Base-by-base conservation (phyloP, 805 yeast genomes). In the Wickerhamomyces ciferrii region DNA sequence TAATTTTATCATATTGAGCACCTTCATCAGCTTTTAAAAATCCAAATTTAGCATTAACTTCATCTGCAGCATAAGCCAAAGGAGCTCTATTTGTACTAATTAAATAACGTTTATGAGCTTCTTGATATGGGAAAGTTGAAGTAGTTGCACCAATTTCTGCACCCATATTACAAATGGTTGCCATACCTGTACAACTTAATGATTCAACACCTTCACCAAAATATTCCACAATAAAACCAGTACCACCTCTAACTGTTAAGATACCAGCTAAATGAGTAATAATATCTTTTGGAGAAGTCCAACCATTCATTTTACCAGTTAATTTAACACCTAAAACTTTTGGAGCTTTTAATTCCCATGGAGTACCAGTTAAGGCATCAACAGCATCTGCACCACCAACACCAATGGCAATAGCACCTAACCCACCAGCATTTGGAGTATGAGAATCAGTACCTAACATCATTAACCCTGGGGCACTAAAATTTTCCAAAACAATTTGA, bases 311-410 rank as follows among this genome's bases (percentile, higher is more conserved):
- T 62, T 77, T 62, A 53, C 99, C 99, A 38, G 94, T 87, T 61
- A 94, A 79, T 69, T 89, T 86, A 59, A 94, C 96, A 70, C 99
- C 99, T 54, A 94, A 73, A 39, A 90, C 74, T 71, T 88, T 88
- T 58, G 99, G 99, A 46, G 98, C 98, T 75, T 91, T 91, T 68
- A 94, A 79, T 73, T 94, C 99, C 99, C 99, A 94, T 48, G 99
- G 97, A 27, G 94, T 84, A 54, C 94, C 96, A 39, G 98, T 90
- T 63, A 94, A 73, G 43, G 94, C 99, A 69, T 94, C 99, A 46
- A 94, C 99, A 37, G 99, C 99, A 71, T 94, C 99, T 46, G 99
- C 99, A 75, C 99, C 99, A 71, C 99, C 99, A 37, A 94, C 99
- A 72, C 99, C 99, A 65, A 94, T 94, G 60, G 99, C 98, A 55